A percentile compares a stretch with the other conserved stretches of the same genome.
phyloP scores from a whole-genome alignment of 257 asterid species.

The Solanum phureja region DNA sequence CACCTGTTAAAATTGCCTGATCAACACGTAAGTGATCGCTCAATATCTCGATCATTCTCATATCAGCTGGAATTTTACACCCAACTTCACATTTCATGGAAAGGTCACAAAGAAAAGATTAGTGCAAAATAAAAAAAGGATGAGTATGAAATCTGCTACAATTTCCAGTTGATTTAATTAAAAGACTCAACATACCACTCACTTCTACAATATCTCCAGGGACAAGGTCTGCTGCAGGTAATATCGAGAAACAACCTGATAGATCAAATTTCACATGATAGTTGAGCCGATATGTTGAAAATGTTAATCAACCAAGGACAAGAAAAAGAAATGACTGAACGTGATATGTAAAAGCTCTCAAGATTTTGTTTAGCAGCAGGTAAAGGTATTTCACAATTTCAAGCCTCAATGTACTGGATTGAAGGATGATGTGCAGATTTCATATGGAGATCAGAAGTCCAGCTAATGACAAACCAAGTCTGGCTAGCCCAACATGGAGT shows the following conservation, averaged over 20 bases:
- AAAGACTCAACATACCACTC: constrained; percentile 50
- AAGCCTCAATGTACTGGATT: neutral
- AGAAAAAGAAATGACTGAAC: neutral
- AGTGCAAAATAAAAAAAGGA: neutral
- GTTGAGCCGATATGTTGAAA: neutral
- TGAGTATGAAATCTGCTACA: neutral
- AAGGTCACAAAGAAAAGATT: constrained; percentile 5
- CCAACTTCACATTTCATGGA: constrained; percentile 54
- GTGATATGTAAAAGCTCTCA: neutral
- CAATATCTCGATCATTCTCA: constrained; percentile 94
- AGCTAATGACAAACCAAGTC: neutral
- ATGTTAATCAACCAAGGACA: neutral
- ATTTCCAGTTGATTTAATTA: constrained; percentile 4
- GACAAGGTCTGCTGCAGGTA: constrained; percentile 94
- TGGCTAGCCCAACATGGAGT: neutral
- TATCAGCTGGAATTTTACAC: constrained; percentile 95
- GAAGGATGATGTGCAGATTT: neutral
- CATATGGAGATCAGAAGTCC: neutral
- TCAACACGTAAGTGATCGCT: constrained; percentile 91
- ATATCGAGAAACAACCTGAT: constrained; percentile 85
- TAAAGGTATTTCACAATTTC: neutral
- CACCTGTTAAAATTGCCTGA: constrained; percentile 96
- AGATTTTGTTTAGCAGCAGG: neutral
- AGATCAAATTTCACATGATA: constrained; percentile 8
- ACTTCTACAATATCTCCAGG: constrained; percentile 99